Conservation (phyloP, 2,329 filamentous ascomycete genomes). For the Neopestalotiopsis clavispora region DNA sequence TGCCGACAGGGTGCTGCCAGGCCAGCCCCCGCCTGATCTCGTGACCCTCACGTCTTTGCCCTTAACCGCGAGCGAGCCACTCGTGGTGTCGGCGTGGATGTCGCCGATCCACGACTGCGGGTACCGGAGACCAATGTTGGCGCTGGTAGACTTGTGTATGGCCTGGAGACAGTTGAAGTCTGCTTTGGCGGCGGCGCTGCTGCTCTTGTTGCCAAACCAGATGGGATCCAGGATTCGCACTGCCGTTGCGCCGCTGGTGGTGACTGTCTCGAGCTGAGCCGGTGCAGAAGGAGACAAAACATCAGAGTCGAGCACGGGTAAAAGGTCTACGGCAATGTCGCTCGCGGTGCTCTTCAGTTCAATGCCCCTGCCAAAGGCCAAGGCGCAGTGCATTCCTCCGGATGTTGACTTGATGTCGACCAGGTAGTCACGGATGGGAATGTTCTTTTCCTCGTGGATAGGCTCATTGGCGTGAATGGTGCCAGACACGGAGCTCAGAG, state of each 20-base stretch:
- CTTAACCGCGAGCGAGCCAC: constrained; percentile 42
- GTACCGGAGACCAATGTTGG: constrained; percentile 47
- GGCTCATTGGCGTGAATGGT: constrained; percentile 46
- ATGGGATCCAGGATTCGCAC: constrained; percentile 49
- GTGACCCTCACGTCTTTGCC: constrained; percentile 50
- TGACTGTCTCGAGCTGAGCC: constrained; percentile 44
- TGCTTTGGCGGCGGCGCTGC: constrained; percentile 20
- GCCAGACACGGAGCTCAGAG: constrained; percentile 49
- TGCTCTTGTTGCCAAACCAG: constrained; percentile 39
- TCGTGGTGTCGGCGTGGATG: constrained; percentile 44
- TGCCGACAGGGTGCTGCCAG: constrained; percentile 39
- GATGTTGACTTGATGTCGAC: constrained; percentile 50
- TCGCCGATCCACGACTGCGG: constrained; percentile 55
- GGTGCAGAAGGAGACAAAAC: constrained; percentile 22
- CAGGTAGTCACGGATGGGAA: constrained; percentile 53
- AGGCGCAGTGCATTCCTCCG: constrained; percentile 44
- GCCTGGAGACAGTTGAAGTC: constrained; percentile 43
- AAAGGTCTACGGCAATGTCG: constrained; percentile 42
- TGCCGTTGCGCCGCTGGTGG: constrained; percentile 47
- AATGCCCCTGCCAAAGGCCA: constrained; percentile 45
- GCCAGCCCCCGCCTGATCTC: constrained; percentile 34
- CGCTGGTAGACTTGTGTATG: constrained; percentile 50
- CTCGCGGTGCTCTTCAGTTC: constrained; percentile 47
- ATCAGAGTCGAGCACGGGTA: constrained; percentile 46
- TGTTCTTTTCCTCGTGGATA: constrained; percentile 31